Conservation (phyloP, 2,329 filamentous ascomycete species). For the Apiospora rasikravindrae region DNA sequence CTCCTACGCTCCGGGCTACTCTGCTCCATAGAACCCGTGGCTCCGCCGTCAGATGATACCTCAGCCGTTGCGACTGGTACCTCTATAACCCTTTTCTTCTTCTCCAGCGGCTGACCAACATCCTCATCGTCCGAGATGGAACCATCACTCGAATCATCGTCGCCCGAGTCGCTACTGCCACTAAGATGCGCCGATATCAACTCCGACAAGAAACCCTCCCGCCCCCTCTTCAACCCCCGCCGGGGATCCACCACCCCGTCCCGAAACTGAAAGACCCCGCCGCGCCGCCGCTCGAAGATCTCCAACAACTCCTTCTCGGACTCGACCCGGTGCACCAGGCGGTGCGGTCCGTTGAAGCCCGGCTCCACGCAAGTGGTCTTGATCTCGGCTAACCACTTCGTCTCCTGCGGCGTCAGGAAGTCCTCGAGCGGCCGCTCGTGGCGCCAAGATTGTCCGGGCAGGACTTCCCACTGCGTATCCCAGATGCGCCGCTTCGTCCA, state of each 20-base stretch:
- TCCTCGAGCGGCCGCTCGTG: conserved; percentile 7
- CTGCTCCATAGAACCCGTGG: not conserved
- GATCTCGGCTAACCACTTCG: not conserved
- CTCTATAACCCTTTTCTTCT: not conserved
- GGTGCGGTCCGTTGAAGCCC: not conserved
- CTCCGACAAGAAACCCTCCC: not conserved
- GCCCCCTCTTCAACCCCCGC: not conserved
- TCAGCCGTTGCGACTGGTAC: not conserved
- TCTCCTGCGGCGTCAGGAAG: not conserved
- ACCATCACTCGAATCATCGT: not conserved
- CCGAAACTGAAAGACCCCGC: not conserved
- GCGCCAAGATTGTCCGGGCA: not conserved
- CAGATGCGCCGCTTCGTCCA: not conserved
- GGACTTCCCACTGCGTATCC: not conserved
- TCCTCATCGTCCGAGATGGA: not conserved
- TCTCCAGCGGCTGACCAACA: not conserved
- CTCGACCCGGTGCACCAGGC: not conserved
- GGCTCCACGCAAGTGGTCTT: not conserved
- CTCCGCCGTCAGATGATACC: not conserved
- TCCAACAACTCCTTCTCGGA: not conserved
- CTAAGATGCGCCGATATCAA: not conserved
- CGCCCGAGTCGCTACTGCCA: not conserved
- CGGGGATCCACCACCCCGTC: not conserved
- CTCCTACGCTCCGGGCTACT: not conserved
- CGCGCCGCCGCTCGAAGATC: not conserved